A percentile compares a stretch with the other conserved stretches of the same genome.
Conservation (phyloP, 164 flowering plant genomes). For the Magnolia officinalis region DNA sequence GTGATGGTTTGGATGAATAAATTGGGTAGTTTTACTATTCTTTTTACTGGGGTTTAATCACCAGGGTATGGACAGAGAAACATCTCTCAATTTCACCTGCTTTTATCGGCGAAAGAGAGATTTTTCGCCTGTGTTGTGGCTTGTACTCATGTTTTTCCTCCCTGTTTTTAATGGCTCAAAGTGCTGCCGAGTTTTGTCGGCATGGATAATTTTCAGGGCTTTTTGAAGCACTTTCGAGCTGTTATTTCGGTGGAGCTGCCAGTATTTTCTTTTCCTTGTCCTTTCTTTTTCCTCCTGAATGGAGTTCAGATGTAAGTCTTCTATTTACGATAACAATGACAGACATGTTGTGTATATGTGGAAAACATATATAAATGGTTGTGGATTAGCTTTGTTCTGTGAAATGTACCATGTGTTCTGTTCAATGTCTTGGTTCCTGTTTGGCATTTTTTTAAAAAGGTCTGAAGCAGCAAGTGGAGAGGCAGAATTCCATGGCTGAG, state of each 20-base stretch:
- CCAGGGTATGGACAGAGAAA: conserved; percentile 8
- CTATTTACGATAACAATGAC: too few relatives aligned
- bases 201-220: background rate
- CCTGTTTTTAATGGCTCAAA: conserved; percentile 18
- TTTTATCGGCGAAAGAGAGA: conserved; percentile 9
- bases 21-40: background rate
- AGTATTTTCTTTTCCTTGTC: background rate
- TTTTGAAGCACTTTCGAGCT: conserved; percentile 14
- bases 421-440: too few relatives aligned
- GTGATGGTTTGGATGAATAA: background rate
- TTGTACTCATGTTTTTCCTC: conserved; percentile 19
- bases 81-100: background rate
- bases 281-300: conserved; percentile 8
- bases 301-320: conserved; percentile 10
- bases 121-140: background rate
- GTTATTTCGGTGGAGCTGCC: conserved; percentile 21
- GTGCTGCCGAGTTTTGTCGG: conserved; percentile 4
- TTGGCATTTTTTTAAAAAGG: too few relatives aligned
- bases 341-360: too few relatives aligned
- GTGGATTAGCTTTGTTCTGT: too few relatives aligned
- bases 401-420: too few relatives aligned
- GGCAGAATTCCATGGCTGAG: too few relatives aligned
- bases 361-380: too few relatives aligned
- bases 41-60: conserved; percentile 7
- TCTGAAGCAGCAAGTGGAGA: too few relatives aligned